Evolutionary conservation across 2,329 filamentous ascomycete species (phyloP), one percentile per base, ranked within the genome.

Genomic region (Penicillium crustosum): DNA sequence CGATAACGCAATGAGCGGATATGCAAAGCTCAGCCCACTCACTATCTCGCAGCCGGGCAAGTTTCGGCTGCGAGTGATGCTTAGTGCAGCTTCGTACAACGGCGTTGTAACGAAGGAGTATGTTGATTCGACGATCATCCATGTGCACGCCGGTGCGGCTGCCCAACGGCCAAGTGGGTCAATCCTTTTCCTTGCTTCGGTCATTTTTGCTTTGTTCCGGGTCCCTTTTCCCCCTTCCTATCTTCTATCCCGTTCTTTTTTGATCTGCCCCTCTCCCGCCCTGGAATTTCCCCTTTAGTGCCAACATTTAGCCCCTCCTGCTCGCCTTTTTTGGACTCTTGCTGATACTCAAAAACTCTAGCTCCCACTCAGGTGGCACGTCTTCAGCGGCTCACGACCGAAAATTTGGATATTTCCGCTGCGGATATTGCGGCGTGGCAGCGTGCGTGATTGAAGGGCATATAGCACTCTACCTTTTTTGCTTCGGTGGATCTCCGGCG

Each of bases 351-450:
- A 9, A 19, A 52, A 58, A 19, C 45, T 52, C 19, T 54, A 74
- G 71, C 62, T 56, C 56, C 67, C 7, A 45, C 58, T 15, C 68
- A 71, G 45, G 38, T 70, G 31, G 59, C 60, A 5, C 66, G 58
- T 33, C 61, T 72, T 7, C 67, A 68, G 39, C 60, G 51, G 39
- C 61, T 74, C 27, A 65, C 67, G 13, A 55, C 60, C 17, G 70
- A 74, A 47, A 72, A 72, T 31, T 57, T 73, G 23, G 71, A 68
- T 51, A 72, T 74, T 31, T 66, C 71, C 6, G 49, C 61, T 6
- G 64, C 63, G 4, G 70, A 73, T 25, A 73, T 74, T 51, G 65
- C 65, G 9, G 61, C 61, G n/a, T 73, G 70, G 70, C 69, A 73
- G 53, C 23, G 48, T 27, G 59, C 54, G 23, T 67, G 57, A 67